Evolutionary conservation across 2,329 filamentous ascomycete genomes (phyloP).

Genomic region (Chlorencoelia australis): DNA sequence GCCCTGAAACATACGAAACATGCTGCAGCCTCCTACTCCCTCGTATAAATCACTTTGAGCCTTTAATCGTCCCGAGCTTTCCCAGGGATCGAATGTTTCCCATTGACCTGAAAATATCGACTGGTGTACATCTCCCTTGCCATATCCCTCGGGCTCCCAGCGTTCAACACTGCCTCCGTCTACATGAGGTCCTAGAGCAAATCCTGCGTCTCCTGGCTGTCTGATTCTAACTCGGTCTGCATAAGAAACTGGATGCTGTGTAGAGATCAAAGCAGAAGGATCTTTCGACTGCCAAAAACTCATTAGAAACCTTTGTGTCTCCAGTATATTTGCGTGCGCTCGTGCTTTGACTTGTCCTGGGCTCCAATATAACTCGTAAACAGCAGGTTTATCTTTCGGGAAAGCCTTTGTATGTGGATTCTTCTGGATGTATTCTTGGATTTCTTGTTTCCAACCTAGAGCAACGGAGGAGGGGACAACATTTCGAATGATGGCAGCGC

Average conservation of each 20-base stretch:
- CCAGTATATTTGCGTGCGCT: constrained; percentile 53
- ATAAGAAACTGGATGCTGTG: constrained; percentile 51
- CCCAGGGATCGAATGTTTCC: constrained; percentile 78
- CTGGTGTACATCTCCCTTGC: constrained; percentile 58
- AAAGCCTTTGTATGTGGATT: constrained; percentile 58
- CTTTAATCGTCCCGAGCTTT: constrained; percentile 56
- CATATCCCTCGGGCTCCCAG: constrained; percentile 64
- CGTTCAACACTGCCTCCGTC: constrained; percentile 67
- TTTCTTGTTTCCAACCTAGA: constrained; percentile 51
- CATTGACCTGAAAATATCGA: constrained; percentile 63
- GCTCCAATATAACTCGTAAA: constrained; percentile 71
- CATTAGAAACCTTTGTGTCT: constrained; percentile 53
- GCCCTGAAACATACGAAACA: constrained; percentile 84
- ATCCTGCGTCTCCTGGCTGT: constrained; percentile 58
- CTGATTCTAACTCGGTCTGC: constrained; percentile 57
- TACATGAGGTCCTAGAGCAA: constrained; percentile 63
- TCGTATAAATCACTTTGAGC: constrained; percentile 69
- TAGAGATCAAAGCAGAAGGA: constrained; percentile 34
- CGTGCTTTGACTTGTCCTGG: constrained; percentile 56
- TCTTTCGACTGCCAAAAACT: constrained; percentile 43
- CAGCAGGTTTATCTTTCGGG: constrained; percentile 54
- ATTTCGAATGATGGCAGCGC: constrained; percentile 46
- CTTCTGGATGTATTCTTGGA: constrained; percentile 52
- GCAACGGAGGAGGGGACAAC: constrained; percentile 56
- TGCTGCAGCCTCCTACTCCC: constrained; percentile 70